These are phyloP conservation scores for Candida pseudoviswanathii DNA, from an alignment of 1,139 yeast genomes.

Conservation along the genomic window DNA sequence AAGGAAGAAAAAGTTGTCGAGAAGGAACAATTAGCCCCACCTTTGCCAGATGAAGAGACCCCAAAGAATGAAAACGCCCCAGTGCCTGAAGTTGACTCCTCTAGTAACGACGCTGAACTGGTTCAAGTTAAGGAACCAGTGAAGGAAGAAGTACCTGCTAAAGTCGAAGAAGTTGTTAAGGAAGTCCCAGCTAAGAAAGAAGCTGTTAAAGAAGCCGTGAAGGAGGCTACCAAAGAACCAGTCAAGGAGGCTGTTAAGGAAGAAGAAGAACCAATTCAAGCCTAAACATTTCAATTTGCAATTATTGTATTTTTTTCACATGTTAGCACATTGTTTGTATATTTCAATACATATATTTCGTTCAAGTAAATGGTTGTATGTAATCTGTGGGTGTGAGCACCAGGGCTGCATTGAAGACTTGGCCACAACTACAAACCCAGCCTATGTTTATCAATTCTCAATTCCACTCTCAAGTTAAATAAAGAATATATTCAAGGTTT, in stretches of 20 bases:
- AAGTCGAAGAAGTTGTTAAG: neutral
- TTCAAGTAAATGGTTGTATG: neutral
- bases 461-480: too few species aligned
- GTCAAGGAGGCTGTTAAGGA: neutral
- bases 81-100: constrained; percentile 1
- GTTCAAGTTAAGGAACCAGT: constrained; percentile 5
- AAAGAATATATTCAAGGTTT: too few species aligned
- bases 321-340: neutral
- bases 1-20: constrained; percentile 13
- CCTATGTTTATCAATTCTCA: too few species aligned
- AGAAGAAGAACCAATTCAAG: neutral
- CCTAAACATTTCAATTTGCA: neutral
- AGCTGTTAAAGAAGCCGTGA: neutral
- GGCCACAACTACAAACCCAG: too few species aligned
- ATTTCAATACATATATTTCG: neutral
- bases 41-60: constrained; percentile 23
- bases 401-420: too few species aligned
- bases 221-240: neutral
- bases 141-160: neutral
- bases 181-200: neutral
- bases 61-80: constrained; percentile 13
- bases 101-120: constrained; percentile 3
- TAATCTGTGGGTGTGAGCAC: too few species aligned
- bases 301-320: neutral
- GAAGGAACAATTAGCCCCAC: constrained; percentile 25